phyloP scores from a whole-genome alignment of 345 rosid species.

The Gossypium longicalyx region DNA sequence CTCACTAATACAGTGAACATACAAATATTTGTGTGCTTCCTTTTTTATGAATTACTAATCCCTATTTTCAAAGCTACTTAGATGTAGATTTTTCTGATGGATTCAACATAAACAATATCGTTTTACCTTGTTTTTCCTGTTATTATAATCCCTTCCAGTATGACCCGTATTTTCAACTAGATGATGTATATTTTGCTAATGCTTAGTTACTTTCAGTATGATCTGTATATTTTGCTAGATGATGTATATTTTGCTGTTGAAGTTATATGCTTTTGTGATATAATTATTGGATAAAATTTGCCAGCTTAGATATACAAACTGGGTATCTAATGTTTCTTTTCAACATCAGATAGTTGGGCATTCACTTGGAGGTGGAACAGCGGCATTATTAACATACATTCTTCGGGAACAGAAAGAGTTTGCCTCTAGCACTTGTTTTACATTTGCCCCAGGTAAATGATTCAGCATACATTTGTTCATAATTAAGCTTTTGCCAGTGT shows the following conservation, averaged over 20 bases:
- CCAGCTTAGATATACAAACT: neutral
- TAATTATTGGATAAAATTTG: neutral
- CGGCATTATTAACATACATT: conserved; percentile 84
- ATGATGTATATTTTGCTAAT: neutral
- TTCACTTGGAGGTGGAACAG: conserved; percentile 98
- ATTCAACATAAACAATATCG: neutral
- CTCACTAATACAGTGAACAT: neutral
- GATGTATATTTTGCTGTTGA: neutral
- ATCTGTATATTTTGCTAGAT: neutral
- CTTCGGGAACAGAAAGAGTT: conserved; percentile 84
- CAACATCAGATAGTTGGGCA: conserved; percentile 81
- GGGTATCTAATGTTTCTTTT: conserved; percentile 12
- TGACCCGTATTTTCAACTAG: neutral
- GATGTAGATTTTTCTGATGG: neutral
- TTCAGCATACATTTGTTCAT: neutral
- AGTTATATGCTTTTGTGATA: neutral
- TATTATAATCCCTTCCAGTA: too few relatives aligned
- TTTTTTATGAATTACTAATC: neutral
- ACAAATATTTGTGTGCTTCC: too few relatives aligned
- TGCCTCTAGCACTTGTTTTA: conserved; percentile 69
- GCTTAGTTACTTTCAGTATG: neutral
- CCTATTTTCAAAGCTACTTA: too few relatives aligned
- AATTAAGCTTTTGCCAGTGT: neutral
- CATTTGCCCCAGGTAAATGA: conserved; percentile 86
- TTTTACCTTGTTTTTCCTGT: too few relatives aligned